Conservation (phyloP, 2,329 filamentous ascomycete genomes). For the Scolecobasidium constrictum region DNA sequence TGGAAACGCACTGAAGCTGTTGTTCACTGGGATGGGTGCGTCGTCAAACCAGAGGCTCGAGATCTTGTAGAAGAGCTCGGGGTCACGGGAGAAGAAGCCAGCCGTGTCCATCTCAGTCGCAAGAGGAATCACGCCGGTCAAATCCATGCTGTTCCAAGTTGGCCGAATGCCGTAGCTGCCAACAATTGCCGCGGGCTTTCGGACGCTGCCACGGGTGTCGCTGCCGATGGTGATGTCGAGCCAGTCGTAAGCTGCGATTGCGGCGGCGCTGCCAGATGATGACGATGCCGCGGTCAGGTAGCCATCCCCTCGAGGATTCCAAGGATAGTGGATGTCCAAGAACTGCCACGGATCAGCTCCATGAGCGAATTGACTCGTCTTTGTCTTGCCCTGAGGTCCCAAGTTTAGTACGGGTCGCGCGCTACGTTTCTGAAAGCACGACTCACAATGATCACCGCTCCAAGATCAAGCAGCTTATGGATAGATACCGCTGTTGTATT, state of each 20-base stretch:
- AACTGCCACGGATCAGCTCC: constrained; percentile 38
- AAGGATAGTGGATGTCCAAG: constrained; percentile 33
- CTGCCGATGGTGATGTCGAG: constrained; percentile 39
- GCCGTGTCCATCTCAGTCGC: constrained; percentile 37
- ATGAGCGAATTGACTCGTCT: constrained; percentile 34
- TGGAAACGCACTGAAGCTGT: constrained; percentile 26
- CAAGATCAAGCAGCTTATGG: constrained; percentile 46
- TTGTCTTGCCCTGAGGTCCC: constrained; percentile 39
- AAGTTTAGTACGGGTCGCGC: no score
- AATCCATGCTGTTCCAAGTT: constrained; percentile 11
- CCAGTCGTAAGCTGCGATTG: constrained; percentile 35
- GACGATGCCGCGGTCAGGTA: constrained; percentile 32
- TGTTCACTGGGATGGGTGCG: constrained; percentile 24
- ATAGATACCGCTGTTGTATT: constrained; percentile 39
- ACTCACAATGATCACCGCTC: constrained; percentile 41
- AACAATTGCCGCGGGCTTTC: constrained; percentile 36
- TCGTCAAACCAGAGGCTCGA: constrained; percentile 12
- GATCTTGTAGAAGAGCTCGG: background rate
- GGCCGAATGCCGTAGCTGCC: constrained; percentile 40
- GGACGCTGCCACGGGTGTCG: constrained; percentile 40
- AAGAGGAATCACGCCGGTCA: constrained; percentile 39
- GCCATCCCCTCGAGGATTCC: constrained; percentile 34
- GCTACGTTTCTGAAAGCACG: no score
- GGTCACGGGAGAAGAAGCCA: constrained; percentile 31
- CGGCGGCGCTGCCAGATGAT: constrained; percentile 35